Base-by-base conservation (phyloP, 345 rosid genomes). In the Arabidopsis suecica region DNA sequence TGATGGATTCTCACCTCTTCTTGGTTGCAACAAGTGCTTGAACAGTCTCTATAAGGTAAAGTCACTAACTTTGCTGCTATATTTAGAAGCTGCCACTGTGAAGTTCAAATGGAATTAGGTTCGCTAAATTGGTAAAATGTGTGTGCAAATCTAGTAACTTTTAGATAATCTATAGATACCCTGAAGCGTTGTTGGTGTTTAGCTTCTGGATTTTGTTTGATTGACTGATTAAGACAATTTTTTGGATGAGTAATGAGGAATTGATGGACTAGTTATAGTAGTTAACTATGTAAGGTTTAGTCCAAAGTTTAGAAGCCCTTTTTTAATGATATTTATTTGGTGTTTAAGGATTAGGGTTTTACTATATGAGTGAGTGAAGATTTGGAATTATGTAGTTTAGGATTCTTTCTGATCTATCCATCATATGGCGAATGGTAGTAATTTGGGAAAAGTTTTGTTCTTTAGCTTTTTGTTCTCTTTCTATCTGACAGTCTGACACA, bases 21-120 rank as follows among this genome's bases (percentile, higher is more conserved):
- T 83, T 41, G 87, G 87, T 28, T 94, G 98, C 75, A 81, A 86
- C 75, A 91, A 88, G 83, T 94, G 98, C 92, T 77, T 91, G 55
- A 84, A 83, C 73, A 84, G 85, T 18, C 98, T 94, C 57, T 68
- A 84, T 42, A 62, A 66, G 83, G 98, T 78, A 33, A 20, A 13
- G 4, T 62, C 7, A 5, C 10, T 16, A 18, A 20, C 48, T 16
- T 37, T n/a, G 11, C 56, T 71, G 2, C 28, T 40, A 40, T 18
- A 3, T 16, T 3, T 25, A 16, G 18, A 16, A 16, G 3, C 36
- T 64, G 36, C 7, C 34, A 40, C 1, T 16, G 1, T 18, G 36
- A 45, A 28, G 30, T 9, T 54, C 48, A 37, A 56, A 49, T 58
- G 25, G 22, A 25, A 48, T 49, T 66, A 56, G 44, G 37, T 6